phyloP scores from a whole-genome alignment of 2,329 filamentous ascomycete species.

The Calonectria montana region DNA sequence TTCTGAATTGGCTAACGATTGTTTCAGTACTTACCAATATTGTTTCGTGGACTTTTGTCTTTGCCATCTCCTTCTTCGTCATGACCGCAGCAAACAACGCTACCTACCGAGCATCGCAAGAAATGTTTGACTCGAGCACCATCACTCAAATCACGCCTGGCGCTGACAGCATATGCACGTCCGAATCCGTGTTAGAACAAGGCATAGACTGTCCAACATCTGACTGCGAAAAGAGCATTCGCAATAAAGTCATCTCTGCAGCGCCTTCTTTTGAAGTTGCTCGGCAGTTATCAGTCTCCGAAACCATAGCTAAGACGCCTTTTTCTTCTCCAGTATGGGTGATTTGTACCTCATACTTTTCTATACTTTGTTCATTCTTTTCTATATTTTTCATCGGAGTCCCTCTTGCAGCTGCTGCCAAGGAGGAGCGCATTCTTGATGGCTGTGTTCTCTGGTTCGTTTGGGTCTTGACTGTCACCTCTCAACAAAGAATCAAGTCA shows the following conservation, averaged over 20 bases:
- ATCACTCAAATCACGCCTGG: slow-evolving; percentile 5
- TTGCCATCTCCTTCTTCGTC: slow-evolving; percentile 39
- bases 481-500: slow-evolving; percentile 52
- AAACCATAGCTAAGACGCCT: background rate
- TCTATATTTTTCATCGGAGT: slow-evolving; percentile 52
- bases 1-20: slow-evolving; percentile 22
- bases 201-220: background rate
- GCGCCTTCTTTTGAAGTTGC: slow-evolving; percentile 1
- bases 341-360: slow-evolving; percentile 41
- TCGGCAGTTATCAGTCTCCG: slow-evolving; percentile 14
- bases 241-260: background rate
- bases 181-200: slow-evolving; percentile 34
- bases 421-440: slow-evolving; percentile 56
- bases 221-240: slow-evolving; percentile 20
- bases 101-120: background rate
- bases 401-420: slow-evolving; percentile 49
- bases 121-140: background rate
- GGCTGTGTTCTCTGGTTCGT: slow-evolving; percentile 59
- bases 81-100: slow-evolving; percentile 25
- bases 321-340: slow-evolving; percentile 22
- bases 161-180: slow-evolving; percentile 34
- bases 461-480: slow-evolving; percentile 57
- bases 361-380: slow-evolving; percentile 43
- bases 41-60: slow-evolving; percentile 49
- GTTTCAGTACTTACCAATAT: slow-evolving; percentile 49